A percentile compares a stretch with the other conserved stretches of the same genome.
phyloP scores from a whole-genome alignment of 495 filamentous ascomycete genomes.

The Thozetella sp. region DNA sequence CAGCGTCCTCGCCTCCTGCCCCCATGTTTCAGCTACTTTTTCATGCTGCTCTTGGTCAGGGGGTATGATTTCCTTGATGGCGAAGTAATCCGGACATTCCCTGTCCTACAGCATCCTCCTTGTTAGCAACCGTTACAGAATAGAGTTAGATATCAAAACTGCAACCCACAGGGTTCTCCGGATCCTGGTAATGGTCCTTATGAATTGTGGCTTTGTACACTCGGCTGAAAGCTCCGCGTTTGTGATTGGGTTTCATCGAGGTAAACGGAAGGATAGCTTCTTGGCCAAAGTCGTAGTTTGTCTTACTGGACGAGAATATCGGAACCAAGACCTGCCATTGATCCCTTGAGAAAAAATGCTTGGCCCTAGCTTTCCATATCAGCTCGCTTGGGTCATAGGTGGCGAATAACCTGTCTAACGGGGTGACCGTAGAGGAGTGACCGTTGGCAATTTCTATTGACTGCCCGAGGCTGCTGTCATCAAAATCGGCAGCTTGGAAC shows the following conservation, averaged over 20 bases:
- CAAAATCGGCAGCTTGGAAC: no score
- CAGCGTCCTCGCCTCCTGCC: conserved; percentile 9
- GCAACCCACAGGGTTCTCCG: neutral
- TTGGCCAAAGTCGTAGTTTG: conserved; percentile 10
- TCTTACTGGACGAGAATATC: conserved; percentile 6
- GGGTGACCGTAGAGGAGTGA: neutral
- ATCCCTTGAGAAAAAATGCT: conserved; percentile 1
- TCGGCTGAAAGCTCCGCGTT: conserved; percentile 9
- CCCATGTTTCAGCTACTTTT: conserved; percentile 2
- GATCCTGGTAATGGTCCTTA: conserved; percentile 11
- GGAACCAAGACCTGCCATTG: conserved; percentile 15
- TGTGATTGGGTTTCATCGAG: neutral
- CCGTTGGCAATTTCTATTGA: neutral
- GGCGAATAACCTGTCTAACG: neutral
- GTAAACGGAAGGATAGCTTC: conserved; percentile 10
- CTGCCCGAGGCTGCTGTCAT: no score
- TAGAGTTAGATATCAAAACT: neutral
- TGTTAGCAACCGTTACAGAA: no score
- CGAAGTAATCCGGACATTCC: conserved; percentile 8
- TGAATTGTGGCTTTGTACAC: conserved; percentile 14
- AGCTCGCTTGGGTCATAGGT: neutral
- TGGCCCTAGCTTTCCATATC: neutral
- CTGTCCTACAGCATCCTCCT: no score
- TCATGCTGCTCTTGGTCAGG: conserved; percentile 1
- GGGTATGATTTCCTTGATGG: conserved; percentile 13